Conservation (phyloP, 2,329 filamentous ascomycete genomes). For the Xylariomycetidae sp. region DNA sequence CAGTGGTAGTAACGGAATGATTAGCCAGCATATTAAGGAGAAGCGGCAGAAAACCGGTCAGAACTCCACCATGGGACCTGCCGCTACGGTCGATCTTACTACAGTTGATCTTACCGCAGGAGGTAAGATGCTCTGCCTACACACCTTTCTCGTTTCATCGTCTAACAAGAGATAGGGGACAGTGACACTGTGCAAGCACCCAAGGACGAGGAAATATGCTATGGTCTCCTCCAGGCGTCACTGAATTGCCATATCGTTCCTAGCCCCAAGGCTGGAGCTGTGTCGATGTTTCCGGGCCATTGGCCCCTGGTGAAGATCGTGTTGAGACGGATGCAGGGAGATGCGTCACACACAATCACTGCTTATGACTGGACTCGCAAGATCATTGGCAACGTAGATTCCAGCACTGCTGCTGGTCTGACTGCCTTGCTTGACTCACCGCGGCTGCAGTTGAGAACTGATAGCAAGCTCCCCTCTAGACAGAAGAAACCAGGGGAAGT, state of each 20-base stretch:
- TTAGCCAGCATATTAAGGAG: conserved; percentile 65
- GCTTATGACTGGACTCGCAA: conserved; percentile 67
- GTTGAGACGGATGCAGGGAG: conserved; percentile 55
- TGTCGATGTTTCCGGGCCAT: conserved; percentile 51
- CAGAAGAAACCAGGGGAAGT: conserved; percentile 59
- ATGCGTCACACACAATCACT: conserved; percentile 58
- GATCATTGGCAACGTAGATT: conserved; percentile 73
- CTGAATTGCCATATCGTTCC: conserved; percentile 67
- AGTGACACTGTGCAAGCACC: conserved; percentile 60
- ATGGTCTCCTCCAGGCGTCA: conserved; percentile 68
- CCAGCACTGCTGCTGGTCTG: conserved; percentile 61
- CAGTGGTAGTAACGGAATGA: conserved; percentile 47
- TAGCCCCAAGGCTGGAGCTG: conserved; percentile 58
- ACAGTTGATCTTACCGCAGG: conserved; percentile 10
- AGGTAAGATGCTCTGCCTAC: not conserved
- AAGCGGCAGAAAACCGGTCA: conserved; percentile 42
- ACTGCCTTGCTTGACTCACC: conserved; percentile 68
- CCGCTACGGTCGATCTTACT: conserved; percentile 55
- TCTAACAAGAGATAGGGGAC: conserved; percentile 28
- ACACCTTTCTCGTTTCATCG: conserved; percentile 23
- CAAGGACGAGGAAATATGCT: conserved; percentile 70
- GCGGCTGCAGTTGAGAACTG: conserved; percentile 61
- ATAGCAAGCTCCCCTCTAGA: conserved; percentile 65
- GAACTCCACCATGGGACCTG: conserved; percentile 16
- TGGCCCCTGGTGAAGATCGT: conserved; percentile 74